Base-by-base conservation (phyloP, 495 filamentous ascomycete genomes). In the Daldinia caldariorum region DNA sequence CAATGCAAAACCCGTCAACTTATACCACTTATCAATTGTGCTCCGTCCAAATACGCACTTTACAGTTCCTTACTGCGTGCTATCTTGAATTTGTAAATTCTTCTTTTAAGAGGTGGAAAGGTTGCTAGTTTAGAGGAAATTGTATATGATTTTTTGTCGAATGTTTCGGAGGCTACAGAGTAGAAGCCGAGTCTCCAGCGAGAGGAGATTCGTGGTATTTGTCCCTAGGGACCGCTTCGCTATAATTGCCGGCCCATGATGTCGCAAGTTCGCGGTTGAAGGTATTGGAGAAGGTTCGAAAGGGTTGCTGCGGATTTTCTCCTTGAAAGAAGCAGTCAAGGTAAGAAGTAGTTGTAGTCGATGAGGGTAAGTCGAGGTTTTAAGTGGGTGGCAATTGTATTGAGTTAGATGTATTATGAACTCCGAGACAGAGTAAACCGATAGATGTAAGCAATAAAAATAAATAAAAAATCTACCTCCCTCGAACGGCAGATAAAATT, bases 191-290 rank as follows among this genome's bases (percentile, higher is more conserved):
- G 64, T 58, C 75, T 71, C 69, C 74, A 75, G 63, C 61, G 68
- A 63, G 26, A n/a, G 75, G 66, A 69, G 74, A 66, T 67, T 61
- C 69, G 74, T 55, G 76, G 61, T 58, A 71, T 74, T 56, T 81
- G 84, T 85, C 84, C 85, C 84, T 85, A 82, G 75, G 84, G 83
- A 86, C 84, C 78, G 83, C 77, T 67, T 75, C 77, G 85, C 83
- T 87, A 87, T 87, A 86, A 87, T 66, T 69, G 75, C 49, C 77
- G 66, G 69, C 74, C 71, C 84, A 87, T 87, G 18, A 59, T 78
- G 67, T 64, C 62, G 57, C 34, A 45, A 66, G 68, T 58, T 58
- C 12, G 43, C 29, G 45, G 47, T 62, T 51, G 57, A 45, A 61
- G 32, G 38, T 34, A 51, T 29, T 43, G 43, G 14, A 8, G 26